A percentile compares a stretch with the other conserved stretches of the same genome.
Evolutionary conservation across 2,329 filamentous ascomycete species (phyloP).

Genomic region (Zasmidium angulare): DNA sequence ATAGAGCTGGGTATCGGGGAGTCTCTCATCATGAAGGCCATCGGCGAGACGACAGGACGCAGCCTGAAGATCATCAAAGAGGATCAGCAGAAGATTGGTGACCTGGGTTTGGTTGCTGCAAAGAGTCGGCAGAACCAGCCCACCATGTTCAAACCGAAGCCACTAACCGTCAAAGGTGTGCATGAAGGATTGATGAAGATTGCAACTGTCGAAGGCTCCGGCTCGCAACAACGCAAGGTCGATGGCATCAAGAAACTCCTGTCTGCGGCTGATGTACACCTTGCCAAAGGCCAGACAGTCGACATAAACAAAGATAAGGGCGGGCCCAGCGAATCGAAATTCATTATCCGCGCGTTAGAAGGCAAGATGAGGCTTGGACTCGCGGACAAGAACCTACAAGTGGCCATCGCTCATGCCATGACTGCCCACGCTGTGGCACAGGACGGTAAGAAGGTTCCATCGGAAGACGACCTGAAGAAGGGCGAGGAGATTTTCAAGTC

Average conservation of each 20-base stretch:
- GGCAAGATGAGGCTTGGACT: slow-evolving; percentile 90
- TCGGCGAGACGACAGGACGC: slow-evolving; percentile 89
- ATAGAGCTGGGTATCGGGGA: slow-evolving; percentile 98
- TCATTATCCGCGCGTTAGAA: slow-evolving; percentile 86
- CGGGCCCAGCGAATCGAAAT: slow-evolving; percentile 92
- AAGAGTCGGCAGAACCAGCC: slow-evolving; percentile 94
- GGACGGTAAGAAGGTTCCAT: slow-evolving; percentile 67
- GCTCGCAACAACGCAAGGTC: slow-evolving; percentile 86
- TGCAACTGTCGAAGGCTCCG: slow-evolving; percentile 81
- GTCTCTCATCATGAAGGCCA: slow-evolving; percentile 97
- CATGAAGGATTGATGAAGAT: slow-evolving; percentile 86
- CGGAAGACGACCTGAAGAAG: slow-evolving; percentile 73
- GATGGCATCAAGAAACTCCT: slow-evolving; percentile 94
- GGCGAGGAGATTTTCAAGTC: slow-evolving; percentile 85
- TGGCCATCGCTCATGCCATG: slow-evolving; percentile 84
- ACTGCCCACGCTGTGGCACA: slow-evolving; percentile 77
- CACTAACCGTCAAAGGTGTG: slow-evolving; percentile 81
- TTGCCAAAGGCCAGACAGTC: slow-evolving; percentile 64
- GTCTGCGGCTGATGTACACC: slow-evolving; percentile 79
- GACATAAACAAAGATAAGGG: slow-evolving; percentile 93
- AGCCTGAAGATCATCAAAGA: slow-evolving; percentile 87
- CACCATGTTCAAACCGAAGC: slow-evolving; percentile 97
- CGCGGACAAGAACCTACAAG: slow-evolving; percentile 87
- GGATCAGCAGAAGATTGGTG: slow-evolving; percentile 94
- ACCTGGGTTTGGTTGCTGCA: slow-evolving; percentile 88